A percentile compares a stretch with the other conserved stretches of the same genome.
Conservation (phyloP, 352 stramenopile species). For the Pythium apleroticum region DNA sequence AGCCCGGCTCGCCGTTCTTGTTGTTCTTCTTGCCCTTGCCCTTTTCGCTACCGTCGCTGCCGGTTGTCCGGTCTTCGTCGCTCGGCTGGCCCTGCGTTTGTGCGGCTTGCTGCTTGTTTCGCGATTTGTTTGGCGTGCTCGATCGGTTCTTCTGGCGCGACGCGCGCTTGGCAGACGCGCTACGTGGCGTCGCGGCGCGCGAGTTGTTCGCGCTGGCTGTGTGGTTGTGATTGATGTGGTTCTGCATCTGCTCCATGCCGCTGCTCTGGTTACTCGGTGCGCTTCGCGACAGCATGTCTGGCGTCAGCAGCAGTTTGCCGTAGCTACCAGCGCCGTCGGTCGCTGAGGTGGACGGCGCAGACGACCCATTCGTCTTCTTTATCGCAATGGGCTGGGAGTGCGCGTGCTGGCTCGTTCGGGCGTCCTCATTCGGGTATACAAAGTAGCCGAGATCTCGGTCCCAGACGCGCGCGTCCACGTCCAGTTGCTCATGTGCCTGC, state of each 20-base stretch:
- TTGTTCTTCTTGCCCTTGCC: conserved; percentile 48
- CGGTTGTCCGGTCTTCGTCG: conserved; percentile 14
- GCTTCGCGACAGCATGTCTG: conserved; percentile 70
- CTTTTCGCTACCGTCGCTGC: conserved; percentile 5
- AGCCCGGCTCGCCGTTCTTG: conserved; percentile 15
- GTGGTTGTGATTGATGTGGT: neutral
- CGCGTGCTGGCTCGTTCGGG: neutral
- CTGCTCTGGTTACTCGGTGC: conserved; percentile 27
- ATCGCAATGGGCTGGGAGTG: conserved; percentile 33
- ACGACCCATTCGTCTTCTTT: conserved; percentile 3
- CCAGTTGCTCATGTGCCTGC: conserved; percentile 51
- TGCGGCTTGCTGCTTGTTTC: conserved; percentile 39
- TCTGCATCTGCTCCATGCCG: conserved; percentile 14
- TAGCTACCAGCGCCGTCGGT: conserved; percentile 25
- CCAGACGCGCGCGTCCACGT: conserved; percentile 84
- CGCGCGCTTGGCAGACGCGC: conserved; percentile 48
- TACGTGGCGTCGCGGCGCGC: conserved; percentile 28
- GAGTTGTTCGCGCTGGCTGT: neutral
- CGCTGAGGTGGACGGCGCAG: neutral
- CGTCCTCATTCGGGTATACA: conserved; percentile 61
- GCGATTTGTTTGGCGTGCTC: conserved; percentile 38
- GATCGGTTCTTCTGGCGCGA: conserved; percentile 43
- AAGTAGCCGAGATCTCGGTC: conserved; percentile 84
- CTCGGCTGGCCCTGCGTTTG: neutral
- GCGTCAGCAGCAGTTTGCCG: conserved; percentile 56